These are phyloP conservation scores for Geotrichum candidum DNA, from an alignment of 1,139 yeast genomes.

Conservation along the genomic window DNA sequence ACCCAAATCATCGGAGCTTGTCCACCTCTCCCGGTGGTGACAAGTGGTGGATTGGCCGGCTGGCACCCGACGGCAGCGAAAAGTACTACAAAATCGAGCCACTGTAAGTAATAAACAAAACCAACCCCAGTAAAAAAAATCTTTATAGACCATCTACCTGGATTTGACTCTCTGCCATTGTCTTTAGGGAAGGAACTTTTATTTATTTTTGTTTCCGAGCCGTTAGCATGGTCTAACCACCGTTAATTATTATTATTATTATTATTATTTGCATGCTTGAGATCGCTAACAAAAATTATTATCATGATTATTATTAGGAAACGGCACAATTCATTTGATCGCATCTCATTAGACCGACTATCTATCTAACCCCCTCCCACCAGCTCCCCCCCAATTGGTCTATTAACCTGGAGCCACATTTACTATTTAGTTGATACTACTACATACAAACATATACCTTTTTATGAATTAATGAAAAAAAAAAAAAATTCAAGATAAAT, in stretches of 20 bases:
- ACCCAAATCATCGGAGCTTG: constrained; percentile 1
- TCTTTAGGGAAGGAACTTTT: neutral
- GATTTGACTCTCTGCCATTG: neutral
- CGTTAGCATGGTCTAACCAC: too few relatives aligned
- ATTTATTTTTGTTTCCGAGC: neutral
- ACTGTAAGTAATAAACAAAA: constrained; percentile 13
- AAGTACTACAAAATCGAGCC: constrained; percentile 30
- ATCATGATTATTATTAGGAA: neutral
- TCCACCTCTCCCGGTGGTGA: constrained; percentile 20
- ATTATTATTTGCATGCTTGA: neutral
- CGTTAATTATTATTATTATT: too few relatives aligned
- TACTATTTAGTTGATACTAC: neutral
- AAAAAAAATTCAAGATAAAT: neutral
- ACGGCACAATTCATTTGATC: constrained; percentile 29
- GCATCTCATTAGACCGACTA: constrained; percentile 29
- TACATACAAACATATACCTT: neutral
- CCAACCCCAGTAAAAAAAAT: too few relatives aligned
- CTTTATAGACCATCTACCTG: too few relatives aligned
- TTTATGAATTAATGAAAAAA: neutral
- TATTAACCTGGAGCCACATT: too few relatives aligned
- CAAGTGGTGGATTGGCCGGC: constrained; percentile 35
- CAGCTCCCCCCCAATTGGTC: too few relatives aligned
- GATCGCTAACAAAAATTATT: neutral
- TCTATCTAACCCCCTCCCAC: constrained; percentile 22
- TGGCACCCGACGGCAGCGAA: constrained; percentile 31